Conservation (phyloP, 805 yeast species). For the Saccharomycopsis sp. region DNA sequence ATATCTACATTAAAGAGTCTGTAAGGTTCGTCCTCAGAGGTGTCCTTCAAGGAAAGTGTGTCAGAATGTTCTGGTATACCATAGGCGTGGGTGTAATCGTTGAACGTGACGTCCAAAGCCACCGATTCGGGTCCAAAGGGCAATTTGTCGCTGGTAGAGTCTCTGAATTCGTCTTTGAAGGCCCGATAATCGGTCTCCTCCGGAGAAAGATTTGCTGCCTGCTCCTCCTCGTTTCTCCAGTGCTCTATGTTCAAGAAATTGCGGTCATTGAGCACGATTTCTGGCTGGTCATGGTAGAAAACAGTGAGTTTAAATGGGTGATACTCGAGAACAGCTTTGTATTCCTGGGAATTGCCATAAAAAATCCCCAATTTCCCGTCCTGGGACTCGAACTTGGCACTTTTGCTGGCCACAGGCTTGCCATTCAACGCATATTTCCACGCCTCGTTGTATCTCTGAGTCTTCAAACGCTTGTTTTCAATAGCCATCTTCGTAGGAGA, state of each 20-base stretch:
- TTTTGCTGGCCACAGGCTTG: constrained; percentile 26
- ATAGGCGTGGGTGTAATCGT: constrained; percentile 56
- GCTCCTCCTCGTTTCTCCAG: constrained; percentile 44
- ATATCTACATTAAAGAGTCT: constrained; percentile 90
- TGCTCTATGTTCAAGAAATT: constrained; percentile 80
- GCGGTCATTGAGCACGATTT: constrained; percentile 60
- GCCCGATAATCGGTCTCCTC: constrained; percentile 61
- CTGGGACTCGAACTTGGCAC: constrained; percentile 18
- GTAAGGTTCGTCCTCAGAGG: constrained; percentile 63
- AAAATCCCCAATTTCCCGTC: constrained; percentile 21
- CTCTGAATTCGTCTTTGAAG: constrained; percentile 67
- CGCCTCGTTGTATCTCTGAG: constrained; percentile 55
- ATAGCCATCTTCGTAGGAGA: constrained; percentile 24
- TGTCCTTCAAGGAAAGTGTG: constrained; percentile 64
- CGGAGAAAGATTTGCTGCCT: constrained; percentile 37
- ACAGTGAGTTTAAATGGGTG: constrained; percentile 48
- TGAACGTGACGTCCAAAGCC: constrained; percentile 68
- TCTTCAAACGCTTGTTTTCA: constrained; percentile 29
- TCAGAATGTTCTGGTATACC: constrained; percentile 99
- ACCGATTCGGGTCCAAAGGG: constrained; percentile 89
- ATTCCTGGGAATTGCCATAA: constrained; percentile 37
- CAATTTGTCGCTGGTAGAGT: constrained; percentile 54
- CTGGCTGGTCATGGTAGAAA: constrained; percentile 37
- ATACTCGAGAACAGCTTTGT: constrained; percentile 37
- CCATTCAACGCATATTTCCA: constrained; percentile 48